phyloP scores from a whole-genome alignment of 768 basidiomycete genomes.

The Mrakia gelida region DNA sequence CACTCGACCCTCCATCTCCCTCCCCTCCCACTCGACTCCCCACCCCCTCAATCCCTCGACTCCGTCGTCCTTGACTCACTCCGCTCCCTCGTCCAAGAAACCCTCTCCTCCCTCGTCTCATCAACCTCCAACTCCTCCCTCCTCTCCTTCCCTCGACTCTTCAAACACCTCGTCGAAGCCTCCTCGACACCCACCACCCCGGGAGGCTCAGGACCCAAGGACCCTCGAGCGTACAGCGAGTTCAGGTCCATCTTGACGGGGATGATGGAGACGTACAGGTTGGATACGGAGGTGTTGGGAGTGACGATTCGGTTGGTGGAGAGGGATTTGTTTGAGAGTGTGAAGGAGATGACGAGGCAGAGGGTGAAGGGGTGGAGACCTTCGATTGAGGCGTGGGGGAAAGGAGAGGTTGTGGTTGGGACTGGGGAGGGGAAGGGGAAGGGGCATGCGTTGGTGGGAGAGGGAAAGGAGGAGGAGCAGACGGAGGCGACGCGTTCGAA shows the following conservation, averaged over 20 bases:
- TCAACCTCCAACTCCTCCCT: slow-evolving; percentile 64
- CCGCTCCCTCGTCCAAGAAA: slow-evolving; percentile 73
- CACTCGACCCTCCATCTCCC: background rate
- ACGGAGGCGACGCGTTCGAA: background rate
- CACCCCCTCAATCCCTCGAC: slow-evolving; percentile 9
- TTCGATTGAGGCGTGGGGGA: background rate
- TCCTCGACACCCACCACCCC: slow-evolving; percentile 54
- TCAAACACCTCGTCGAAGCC: slow-evolving; percentile 83
- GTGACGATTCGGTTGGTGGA: slow-evolving; percentile 78
- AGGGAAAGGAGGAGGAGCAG: background rate
- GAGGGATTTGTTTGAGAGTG: slow-evolving; percentile 71
- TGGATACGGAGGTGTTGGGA: slow-evolving; percentile 80
- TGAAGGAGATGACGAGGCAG: slow-evolving; percentile 53
- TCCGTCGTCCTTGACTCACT: slow-evolving; percentile 52
- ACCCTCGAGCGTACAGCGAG: slow-evolving; percentile 62
- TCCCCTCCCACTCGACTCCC: background rate
- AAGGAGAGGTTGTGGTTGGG: background rate
- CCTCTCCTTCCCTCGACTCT: slow-evolving; percentile 84
- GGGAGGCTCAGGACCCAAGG: slow-evolving; percentile 47
- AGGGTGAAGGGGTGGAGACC: slow-evolving; percentile 44
- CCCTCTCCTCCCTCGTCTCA: slow-evolving; percentile 78
- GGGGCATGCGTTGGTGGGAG: background rate
- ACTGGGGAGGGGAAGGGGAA: background rate
- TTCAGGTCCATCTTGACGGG: slow-evolving; percentile 84
- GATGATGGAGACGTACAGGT: slow-evolving; percentile 93